A percentile compares a stretch with the other conserved stretches of the same genome.
These are phyloP conservation scores for Lecanosticta acicola DNA, from an alignment of 2,329 filamentous ascomycete species.

Conservation along the genomic window DNA sequence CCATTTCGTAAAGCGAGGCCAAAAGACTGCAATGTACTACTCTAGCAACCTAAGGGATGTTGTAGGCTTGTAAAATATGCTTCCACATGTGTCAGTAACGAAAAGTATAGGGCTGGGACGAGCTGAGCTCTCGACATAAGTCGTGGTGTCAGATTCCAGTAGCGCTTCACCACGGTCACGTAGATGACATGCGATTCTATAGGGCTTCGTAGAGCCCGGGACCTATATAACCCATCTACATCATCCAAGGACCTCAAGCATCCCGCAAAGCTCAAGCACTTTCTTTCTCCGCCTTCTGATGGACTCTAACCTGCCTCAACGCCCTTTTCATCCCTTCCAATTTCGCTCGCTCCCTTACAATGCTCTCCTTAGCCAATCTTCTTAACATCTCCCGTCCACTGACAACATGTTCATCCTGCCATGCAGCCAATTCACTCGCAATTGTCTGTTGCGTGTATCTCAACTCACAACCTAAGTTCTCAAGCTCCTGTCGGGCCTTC, in stretches of 20 bases:
- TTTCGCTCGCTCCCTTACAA: constrained; percentile 72
- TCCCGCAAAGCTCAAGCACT: not conserved
- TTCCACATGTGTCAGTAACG: no score
- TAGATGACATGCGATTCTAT: no score
- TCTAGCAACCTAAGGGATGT: not conserved
- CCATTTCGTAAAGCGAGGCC: constrained; percentile 19
- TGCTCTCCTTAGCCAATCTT: constrained; percentile 69
- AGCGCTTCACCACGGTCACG: no score
- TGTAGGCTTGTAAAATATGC: no score
- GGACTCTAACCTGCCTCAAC: constrained; percentile 49
- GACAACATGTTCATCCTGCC: constrained; percentile 82
- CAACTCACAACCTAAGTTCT: constrained; percentile 72
- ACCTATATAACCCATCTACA: no score
- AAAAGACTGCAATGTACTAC: not conserved
- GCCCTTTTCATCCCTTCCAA: constrained; percentile 77
- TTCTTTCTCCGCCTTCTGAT: not conserved
- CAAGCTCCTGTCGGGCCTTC: constrained; percentile 63
- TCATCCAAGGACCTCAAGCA: no score
- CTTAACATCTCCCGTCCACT: constrained; percentile 69
- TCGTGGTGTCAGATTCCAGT: no score
- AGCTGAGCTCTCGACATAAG: no score
- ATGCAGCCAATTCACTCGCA: constrained; percentile 82
- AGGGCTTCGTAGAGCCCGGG: no score
- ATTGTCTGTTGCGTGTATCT: constrained; percentile 91
- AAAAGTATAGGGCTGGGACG: no score